Evolutionary conservation across 2,329 filamentous ascomycete species (phyloP).

Genomic region (Nannizziopsis barbatae): DNA sequence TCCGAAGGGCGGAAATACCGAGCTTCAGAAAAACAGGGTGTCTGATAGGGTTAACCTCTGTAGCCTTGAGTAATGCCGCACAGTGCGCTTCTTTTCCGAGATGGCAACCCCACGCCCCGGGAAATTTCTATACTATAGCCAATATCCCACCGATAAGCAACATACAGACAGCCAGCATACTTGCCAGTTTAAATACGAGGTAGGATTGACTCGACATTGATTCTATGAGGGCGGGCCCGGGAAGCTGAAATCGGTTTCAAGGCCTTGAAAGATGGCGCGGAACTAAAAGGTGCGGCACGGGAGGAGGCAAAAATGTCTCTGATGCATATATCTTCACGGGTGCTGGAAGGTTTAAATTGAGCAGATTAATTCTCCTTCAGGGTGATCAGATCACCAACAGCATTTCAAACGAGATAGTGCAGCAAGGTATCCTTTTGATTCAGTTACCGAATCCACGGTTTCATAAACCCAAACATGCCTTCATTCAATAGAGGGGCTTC

Average conservation of each 20-base stretch:
- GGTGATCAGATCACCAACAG: background rate
- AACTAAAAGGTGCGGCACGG: background rate
- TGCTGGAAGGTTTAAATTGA: slow-evolving; percentile 1
- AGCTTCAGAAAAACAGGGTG: too few relatives aligned
- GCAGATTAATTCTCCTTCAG: slow-evolving; percentile 4
- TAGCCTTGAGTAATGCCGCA: too few relatives aligned
- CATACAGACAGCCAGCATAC: background rate
- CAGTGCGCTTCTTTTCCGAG: too few relatives aligned
- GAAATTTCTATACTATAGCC: too few relatives aligned
- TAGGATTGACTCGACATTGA: slow-evolving; percentile 1
- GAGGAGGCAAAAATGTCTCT: background rate
- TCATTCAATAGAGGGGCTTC: slow-evolving; percentile 1
- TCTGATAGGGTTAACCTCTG: too few relatives aligned
- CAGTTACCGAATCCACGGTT: background rate
- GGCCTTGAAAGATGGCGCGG: background rate
- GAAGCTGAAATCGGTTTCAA: background rate
- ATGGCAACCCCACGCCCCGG: too few relatives aligned
- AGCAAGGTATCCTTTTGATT: background rate
- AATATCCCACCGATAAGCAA: too few relatives aligned
- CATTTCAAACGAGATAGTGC: background rate
- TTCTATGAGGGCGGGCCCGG: background rate
- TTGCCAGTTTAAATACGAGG: slow-evolving; percentile 1
- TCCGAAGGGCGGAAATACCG: too few relatives aligned
- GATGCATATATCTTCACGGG: slow-evolving; percentile 1
- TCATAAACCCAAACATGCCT: background rate